phyloP scores from a whole-genome alignment of 2,329 filamentous ascomycete genomes.

The Alternaria brassicicola region DNA sequence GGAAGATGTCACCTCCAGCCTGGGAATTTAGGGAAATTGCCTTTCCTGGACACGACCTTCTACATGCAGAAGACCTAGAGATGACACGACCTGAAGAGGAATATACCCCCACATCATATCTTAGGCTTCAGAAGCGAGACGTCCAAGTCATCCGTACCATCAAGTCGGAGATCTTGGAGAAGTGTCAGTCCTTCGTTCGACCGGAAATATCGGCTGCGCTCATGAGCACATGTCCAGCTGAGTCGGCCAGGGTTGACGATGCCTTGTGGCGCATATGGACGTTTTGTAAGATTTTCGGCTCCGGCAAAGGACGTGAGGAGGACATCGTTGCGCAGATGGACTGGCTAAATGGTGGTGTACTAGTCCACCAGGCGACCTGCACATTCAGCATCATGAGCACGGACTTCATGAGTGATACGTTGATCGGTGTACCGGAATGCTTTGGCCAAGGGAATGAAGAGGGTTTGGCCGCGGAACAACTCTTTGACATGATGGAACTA shows the following conservation, averaged over 20 bases:
- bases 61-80: slow-evolving; percentile 49
- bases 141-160: slow-evolving; percentile 60
- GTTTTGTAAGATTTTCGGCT: slow-evolving; percentile 68
- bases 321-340: slow-evolving; percentile 66
- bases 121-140: slow-evolving; percentile 59
- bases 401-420: slow-evolving; percentile 59
- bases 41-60: slow-evolving; percentile 56
- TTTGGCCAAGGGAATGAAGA: slow-evolving; percentile 63
- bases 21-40: slow-evolving; percentile 67
- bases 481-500: slow-evolving; percentile 69
- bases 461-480: slow-evolving; percentile 61
- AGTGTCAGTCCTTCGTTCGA: slow-evolving; percentile 62
- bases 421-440: slow-evolving; percentile 62
- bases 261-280: slow-evolving; percentile 71
- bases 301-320: slow-evolving; percentile 62
- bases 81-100: slow-evolving; percentile 57
- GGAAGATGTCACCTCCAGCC: slow-evolving; percentile 62
- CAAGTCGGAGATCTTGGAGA: slow-evolving; percentile 62
- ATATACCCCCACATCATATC: slow-evolving; percentile 60
- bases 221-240: slow-evolving; percentile 53
- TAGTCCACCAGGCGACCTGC: slow-evolving; percentile 56
- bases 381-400: slow-evolving; percentile 56
- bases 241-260: slow-evolving; percentile 62
- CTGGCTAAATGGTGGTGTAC: slow-evolving; percentile 64
- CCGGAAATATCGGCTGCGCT: slow-evolving; percentile 62